Percentiles rank a stretch among this genome's conserved stretches.
phyloP scores from a whole-genome alignment of 163 green algal species.

The Scenedesmus sp. region DNA sequence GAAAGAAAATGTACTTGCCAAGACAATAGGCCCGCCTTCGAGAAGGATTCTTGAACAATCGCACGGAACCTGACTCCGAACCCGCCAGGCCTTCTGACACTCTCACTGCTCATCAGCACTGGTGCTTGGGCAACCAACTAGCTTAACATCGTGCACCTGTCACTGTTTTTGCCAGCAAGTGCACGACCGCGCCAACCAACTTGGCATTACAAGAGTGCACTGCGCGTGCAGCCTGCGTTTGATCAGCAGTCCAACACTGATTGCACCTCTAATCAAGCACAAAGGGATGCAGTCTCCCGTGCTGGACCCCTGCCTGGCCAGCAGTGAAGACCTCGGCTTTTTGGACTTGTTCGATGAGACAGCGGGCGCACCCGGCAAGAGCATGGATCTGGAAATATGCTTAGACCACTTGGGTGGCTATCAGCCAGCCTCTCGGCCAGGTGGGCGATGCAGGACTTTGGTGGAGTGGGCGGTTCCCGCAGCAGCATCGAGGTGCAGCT shows the following conservation, averaged over 20 bases:
- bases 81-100: background rate
- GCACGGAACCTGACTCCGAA: background rate
- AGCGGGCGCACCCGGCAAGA: background rate
- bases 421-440: slow-evolving; percentile 3
- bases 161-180: background rate
- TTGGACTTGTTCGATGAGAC: background rate
- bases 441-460: background rate
- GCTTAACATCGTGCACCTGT: no score
- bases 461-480: background rate
- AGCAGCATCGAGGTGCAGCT: background rate
- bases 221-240: background rate
- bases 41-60: background rate
- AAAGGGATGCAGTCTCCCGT: background rate
- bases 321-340: background rate
- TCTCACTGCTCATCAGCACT: background rate
- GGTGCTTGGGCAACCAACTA: background rate
- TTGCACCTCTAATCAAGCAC: background rate
- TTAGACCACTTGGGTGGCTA: background rate
- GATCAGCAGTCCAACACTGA: background rate
- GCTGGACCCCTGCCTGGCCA: background rate
- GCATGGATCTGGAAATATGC: background rate
- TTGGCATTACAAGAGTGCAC: slow-evolving; percentile 13
- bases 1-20: no score
- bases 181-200: background rate
- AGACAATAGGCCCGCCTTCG: no score